Evolutionary conservation across 2,329 filamentous ascomycete species (phyloP), one percentile per base, ranked within the genome.

Genomic region (Epichloe typhina): DNA sequence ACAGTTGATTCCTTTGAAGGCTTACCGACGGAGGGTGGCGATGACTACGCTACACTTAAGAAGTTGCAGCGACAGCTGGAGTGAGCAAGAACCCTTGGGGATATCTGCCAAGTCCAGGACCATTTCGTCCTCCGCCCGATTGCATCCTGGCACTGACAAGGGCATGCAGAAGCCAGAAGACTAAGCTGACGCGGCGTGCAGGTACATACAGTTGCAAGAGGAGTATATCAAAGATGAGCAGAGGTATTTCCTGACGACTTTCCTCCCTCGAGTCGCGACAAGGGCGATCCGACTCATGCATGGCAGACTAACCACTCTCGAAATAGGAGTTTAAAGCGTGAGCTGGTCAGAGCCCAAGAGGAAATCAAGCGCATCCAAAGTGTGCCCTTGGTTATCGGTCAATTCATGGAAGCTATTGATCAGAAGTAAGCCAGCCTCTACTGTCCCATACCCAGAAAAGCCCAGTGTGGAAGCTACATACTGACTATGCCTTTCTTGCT

Each of bases 181-280:
- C 56, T 53, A 51, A 48, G 41, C 64, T 69, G 56, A 56, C 51
- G 36, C 51, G 57, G 21, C 60, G 3, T 31, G 15, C 13, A 88
- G 84, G 68, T 88, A 95, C 69, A 95, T 97, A 67, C 88, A 96
- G 71, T 79, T 98, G 61, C 93, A 98, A 73, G 93, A 98, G 72
- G 93, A 98, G 69, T 98, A 98, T 71, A 98, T 98, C 82, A 98
- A 98, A 75, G 93, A 98, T 81, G 93, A 98, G 76, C 93, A 98
- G 74, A 84, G 88, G 85, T 86, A 70, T 50, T 66, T 26, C 4
- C 11, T 13, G 12, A 19, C 31, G 19, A 6, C 19, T 46, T 31
- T 35, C 38, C 45, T 15, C 17, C 8, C 26, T 13, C n/a, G 9
- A 41, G 44, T 17, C 36, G 15, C 26, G 13, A 35, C 19, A 35